Conservation (phyloP, 257 asterid species). For the Capsicum baccatum region DNA sequence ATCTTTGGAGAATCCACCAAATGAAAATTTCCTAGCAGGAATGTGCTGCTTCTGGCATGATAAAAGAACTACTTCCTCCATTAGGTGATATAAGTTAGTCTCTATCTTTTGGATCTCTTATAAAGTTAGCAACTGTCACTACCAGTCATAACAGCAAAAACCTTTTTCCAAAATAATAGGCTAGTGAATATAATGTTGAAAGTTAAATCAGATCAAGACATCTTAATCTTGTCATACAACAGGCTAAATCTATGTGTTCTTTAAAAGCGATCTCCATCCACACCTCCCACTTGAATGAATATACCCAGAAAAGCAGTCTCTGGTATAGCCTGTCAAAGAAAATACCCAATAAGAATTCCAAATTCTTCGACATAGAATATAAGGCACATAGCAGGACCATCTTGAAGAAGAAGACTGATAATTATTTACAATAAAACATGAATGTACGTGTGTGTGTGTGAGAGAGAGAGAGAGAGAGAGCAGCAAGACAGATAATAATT, state of each 20-base stretch:
- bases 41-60: slow-evolving; percentile 64
- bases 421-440: not conserved
- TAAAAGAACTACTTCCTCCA: slow-evolving; percentile 62
- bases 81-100: slow-evolving; percentile 28
- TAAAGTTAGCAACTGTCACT: slow-evolving; percentile 12
- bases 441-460: not conserved
- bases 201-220: slow-evolving; percentile 20
- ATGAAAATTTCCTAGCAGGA: slow-evolving; percentile 48
- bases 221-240: not conserved
- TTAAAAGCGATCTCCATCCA: not conserved
- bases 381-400: not conserved
- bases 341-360: not conserved
- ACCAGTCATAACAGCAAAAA: not conserved
- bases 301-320: not conserved
- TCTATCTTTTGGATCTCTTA: not conserved
- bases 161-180: not conserved
- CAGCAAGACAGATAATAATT: not conserved
- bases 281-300: slow-evolving; percentile 1
- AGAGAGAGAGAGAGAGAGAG: slow-evolving; percentile 2
- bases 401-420: not conserved
- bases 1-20: slow-evolving; percentile 58
- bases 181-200: not conserved
- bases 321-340: slow-evolving; percentile 19
- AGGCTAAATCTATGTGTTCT: not conserved
- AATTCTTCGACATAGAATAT: not conserved